Percentiles rank a stretch among this genome's conserved stretches.
These are phyloP conservation scores for Cyclotella atomus DNA, from an alignment of 108 stramenopile genomes.

Conservation along the genomic window DNA sequence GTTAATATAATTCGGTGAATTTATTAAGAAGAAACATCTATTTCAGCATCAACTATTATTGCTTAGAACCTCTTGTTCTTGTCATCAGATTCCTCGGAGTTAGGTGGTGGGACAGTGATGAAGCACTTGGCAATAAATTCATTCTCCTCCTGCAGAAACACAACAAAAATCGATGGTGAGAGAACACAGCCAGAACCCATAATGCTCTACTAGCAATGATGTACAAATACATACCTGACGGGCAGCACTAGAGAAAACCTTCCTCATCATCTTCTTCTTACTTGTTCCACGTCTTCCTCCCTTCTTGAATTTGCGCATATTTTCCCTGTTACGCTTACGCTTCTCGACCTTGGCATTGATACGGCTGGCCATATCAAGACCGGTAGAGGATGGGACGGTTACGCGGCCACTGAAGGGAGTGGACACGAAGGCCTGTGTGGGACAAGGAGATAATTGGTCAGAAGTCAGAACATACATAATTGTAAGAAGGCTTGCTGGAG, in stretches of 20 bases:
- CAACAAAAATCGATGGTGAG: neutral
- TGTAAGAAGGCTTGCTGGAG: neutral
- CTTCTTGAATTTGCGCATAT: conserved; percentile 89
- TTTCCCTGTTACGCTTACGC: conserved; percentile 90
- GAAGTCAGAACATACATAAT: neutral
- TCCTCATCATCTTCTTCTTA: conserved; percentile 86
- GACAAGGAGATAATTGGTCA: neutral
- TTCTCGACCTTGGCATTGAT: conserved; percentile 90
- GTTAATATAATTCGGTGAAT: neutral
- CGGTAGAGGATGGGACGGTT: conserved; percentile 43
- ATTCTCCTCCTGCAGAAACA: conserved; percentile 52
- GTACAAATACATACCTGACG: conserved; percentile 50
- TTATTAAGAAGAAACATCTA: neutral
- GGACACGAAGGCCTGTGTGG: conserved; percentile 41
- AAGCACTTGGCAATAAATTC: conserved; percentile 92
- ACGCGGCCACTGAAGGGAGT: conserved; percentile 22
- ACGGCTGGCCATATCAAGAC: conserved; percentile 70
- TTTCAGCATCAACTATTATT: neutral
- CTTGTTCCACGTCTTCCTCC: conserved; percentile 76
- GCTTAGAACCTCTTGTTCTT: conserved; percentile 1
- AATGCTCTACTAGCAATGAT: too few species aligned
- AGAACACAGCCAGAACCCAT: too few species aligned
- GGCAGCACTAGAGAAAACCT: conserved; percentile 67
- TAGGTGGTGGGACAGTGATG: conserved; percentile 70
- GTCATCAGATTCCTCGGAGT: conserved; percentile 57